phyloP scores from a whole-genome alignment of 352 stramenopile genomes.

The Globisporangium recalcitrans region DNA sequence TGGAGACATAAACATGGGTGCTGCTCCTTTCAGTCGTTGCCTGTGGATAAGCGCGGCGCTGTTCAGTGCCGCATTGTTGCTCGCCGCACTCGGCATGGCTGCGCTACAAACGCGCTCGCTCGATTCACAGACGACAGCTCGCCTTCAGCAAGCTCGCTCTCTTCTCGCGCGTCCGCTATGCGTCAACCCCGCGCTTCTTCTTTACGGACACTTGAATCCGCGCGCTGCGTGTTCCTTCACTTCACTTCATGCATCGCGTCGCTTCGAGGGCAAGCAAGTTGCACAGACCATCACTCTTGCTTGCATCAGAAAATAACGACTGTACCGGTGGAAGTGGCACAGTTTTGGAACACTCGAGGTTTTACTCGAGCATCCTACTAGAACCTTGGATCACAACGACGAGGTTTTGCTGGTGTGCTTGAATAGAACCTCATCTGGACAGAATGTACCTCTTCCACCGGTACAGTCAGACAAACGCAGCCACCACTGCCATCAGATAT shows the following conservation, averaged over 20 bases:
- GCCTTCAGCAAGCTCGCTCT: not conserved
- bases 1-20: not conserved
- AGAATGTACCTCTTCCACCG: slow-evolving; percentile 10
- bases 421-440: slow-evolving; percentile 5
- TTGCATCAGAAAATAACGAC: not conserved
- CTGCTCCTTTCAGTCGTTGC: not conserved
- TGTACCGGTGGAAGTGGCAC: not conserved
- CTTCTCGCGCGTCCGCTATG: not conserved
- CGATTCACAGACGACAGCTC: not conserved
- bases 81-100: slow-evolving; percentile 8
- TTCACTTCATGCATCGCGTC: slow-evolving; percentile 3
- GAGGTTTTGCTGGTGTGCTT: not conserved
- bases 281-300: not conserved
- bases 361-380: not conserved
- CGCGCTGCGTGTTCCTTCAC: not conserved
- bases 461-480: slow-evolving; percentile 1
- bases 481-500: slow-evolving; percentile 29
- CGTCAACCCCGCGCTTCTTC: not conserved
- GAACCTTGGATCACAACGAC: not conserved
- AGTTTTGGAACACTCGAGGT: not conserved
- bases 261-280: slow-evolving; percentile 3
- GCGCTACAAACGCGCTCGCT: not conserved
- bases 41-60: slow-evolving; percentile 47
- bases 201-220: too few species aligned
- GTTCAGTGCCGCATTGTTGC: slow-evolving; percentile 16